Percentiles rank a stretch among this genome's conserved stretches.
These are phyloP conservation scores for Karstenula rhodostoma DNA, from an alignment of 2,329 filamentous ascomycete species.

Conservation along the genomic window DNA sequence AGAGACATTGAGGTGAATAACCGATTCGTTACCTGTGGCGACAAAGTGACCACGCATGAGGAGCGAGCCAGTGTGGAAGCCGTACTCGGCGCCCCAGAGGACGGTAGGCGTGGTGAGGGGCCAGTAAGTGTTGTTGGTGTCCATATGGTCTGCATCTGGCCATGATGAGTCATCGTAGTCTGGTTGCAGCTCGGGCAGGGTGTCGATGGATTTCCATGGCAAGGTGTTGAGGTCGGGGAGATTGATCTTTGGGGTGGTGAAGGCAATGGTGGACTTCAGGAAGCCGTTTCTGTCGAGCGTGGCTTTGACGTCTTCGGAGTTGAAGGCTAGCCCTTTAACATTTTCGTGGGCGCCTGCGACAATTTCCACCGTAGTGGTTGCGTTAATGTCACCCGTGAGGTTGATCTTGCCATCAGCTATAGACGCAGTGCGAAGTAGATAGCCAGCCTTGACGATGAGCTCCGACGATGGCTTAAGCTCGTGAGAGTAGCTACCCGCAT, in stretches of 20 bases:
- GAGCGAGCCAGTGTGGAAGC: constrained; percentile 71
- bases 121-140: constrained; percentile 62
- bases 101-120: constrained; percentile 49
- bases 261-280: constrained; percentile 61
- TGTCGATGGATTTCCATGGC: constrained; percentile 72
- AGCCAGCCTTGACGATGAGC: constrained; percentile 67
- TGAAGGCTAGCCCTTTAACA: constrained; percentile 64
- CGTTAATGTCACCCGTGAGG: constrained; percentile 75
- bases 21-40: constrained; percentile 65
- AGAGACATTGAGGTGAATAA: constrained; percentile 63
- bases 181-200: constrained; percentile 70
- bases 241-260: constrained; percentile 57
- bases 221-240: constrained; percentile 65
- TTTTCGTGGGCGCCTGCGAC: constrained; percentile 65
- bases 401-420: constrained; percentile 63
- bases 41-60: constrained; percentile 74
- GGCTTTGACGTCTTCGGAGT: constrained; percentile 56
- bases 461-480: constrained; percentile 25
- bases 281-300: constrained; percentile 54
- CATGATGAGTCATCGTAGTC: constrained; percentile 74
- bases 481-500: constrained; percentile 26
- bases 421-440: constrained; percentile 67
- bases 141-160: constrained; percentile 64
- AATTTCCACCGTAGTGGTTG: constrained; percentile 71
- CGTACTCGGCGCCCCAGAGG: constrained; percentile 75